Base-by-base conservation (phyloP, 257 asterid species). In the Echium plantagineum region DNA sequence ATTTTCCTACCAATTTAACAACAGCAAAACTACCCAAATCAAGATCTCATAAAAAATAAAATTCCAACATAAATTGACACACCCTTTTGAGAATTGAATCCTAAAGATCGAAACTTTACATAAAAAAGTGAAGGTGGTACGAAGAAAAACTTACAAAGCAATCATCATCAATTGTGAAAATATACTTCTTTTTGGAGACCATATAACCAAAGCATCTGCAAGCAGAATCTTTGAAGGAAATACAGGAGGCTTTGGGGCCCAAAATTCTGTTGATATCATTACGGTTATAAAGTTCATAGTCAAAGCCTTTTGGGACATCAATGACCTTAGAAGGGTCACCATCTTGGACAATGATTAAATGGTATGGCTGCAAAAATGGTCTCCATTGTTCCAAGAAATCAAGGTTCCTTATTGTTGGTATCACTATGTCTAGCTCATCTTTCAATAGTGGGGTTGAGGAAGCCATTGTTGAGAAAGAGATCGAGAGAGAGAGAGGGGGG, bases 141-240 rank as follows among this genome's bases (percentile, higher is more conserved):
- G 15, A 10, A 12, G 2, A 15, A 31, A 20, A 32, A 57, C 74
- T 69, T 63, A 69, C 74, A 49, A 69, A 69, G 69, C 74, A 69
- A 47, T 69, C 78, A 69, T 77, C 79, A 57, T 77, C 82, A 67
- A 77, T 60, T 38, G 79, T 77, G 66, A 62, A 77, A 47, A 77
- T 77, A 51, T 72, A 73, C 70, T 77, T 77, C 68, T 77, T 77
- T 74, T 77, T 77, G 57, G 82, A 77, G 0, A 77, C 79, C 74
- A 77, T 59, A 53, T 63, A 77, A 1, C 81, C 81, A 42, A 76
- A 76, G 72, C 81, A 76, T 16, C 81, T 75, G 35, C 81, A 76
- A 15, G 78, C 81, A 15, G 76, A 72, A 19, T 76, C 81, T 75
- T 76, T 76, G 55, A 76, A 72, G 5, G 81, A 73, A 30, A 73